Percentiles rank a stretch among this genome's conserved stretches.
phyloP scores from a whole-genome alignment of 2,329 filamentous ascomycete species.

The Sporothrix pseudoabietina region DNA sequence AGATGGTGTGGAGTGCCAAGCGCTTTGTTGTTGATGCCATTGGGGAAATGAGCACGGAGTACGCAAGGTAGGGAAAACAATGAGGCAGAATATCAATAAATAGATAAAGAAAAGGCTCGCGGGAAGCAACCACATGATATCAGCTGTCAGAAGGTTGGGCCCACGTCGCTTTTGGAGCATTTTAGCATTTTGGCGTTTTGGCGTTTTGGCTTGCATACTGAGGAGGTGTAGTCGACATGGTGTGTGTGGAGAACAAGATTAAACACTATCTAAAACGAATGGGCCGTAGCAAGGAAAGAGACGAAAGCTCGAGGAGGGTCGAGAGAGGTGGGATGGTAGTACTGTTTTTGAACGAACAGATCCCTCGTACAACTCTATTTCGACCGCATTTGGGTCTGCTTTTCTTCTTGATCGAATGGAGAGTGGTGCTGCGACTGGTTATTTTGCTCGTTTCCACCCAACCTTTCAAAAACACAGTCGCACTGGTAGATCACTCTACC shows the following conservation, averaged over 20 bases:
- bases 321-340: not conserved
- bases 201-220: not conserved
- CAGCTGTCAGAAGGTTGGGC: not conserved
- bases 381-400: not conserved
- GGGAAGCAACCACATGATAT: not conserved
- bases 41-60: not conserved
- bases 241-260: conserved; percentile 11
- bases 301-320: not conserved
- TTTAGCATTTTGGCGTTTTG: not conserved
- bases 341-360: not conserved
- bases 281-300: not conserved
- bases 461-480: not conserved
- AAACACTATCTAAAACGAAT: not conserved
- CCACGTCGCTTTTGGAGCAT: not conserved
- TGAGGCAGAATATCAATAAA: not conserved
- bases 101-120: not conserved
- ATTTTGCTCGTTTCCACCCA: not conserved
- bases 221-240: not conserved
- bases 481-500: not conserved
- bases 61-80: not conserved
- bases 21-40: not conserved
- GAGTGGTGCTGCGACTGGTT: not conserved
- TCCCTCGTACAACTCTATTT: not conserved
- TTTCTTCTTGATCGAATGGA: not conserved
- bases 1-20: not conserved